These are phyloP conservation scores for Phytophthora pinifolia DNA, from an alignment of 352 stramenopile species.

Conservation along the genomic window DNA sequence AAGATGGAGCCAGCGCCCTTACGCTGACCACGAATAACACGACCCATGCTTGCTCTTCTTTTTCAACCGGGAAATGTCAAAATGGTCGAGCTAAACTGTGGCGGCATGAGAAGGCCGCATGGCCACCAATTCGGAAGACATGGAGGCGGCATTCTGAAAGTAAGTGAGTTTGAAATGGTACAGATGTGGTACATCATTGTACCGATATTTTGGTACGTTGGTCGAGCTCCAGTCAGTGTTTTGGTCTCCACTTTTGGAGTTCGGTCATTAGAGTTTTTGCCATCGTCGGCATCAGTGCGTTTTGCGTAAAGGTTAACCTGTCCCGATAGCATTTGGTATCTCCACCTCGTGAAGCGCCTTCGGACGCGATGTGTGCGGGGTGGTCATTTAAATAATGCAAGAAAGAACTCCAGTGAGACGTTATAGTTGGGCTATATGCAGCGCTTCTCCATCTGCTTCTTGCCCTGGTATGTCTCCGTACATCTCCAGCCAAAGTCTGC, in stretches of 20 bases:
- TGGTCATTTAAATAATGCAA: conserved; percentile 88
- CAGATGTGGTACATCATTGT: neutral
- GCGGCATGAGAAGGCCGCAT: conserved; percentile 1
- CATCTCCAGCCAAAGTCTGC: conserved; percentile 26
- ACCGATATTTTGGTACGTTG: neutral
- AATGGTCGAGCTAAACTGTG: conserved; percentile 30
- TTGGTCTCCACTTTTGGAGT: neutral
- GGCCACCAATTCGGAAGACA: conserved; percentile 12
- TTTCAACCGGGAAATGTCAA: conserved; percentile 77
- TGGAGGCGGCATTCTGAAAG: neutral
- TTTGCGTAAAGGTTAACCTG: neutral
- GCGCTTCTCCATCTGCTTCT: conserved; percentile 64
- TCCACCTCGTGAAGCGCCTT: conserved; percentile 68
- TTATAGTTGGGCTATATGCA: conserved; percentile 83
- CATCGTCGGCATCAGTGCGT: neutral
- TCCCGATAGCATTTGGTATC: conserved; percentile 80
- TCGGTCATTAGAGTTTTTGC: conserved; percentile 24
- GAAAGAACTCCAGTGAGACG: conserved; percentile 42
- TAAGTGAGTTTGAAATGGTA: conserved; percentile 16
- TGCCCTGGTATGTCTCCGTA: conserved; percentile 76
- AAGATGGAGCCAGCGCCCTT: conserved; percentile 87
- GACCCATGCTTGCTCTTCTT: conserved; percentile 70
- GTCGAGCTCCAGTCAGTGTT: too few species aligned
- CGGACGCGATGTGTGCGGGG: conserved; percentile 52
- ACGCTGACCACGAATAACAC: conserved; percentile 89